A percentile compares a stretch with the other conserved stretches of the same genome.
These are phyloP conservation scores for Rhizopus sp. DNA, from an alignment of 371 early-diverging fungal genomes.

Conservation along the genomic window DNA sequence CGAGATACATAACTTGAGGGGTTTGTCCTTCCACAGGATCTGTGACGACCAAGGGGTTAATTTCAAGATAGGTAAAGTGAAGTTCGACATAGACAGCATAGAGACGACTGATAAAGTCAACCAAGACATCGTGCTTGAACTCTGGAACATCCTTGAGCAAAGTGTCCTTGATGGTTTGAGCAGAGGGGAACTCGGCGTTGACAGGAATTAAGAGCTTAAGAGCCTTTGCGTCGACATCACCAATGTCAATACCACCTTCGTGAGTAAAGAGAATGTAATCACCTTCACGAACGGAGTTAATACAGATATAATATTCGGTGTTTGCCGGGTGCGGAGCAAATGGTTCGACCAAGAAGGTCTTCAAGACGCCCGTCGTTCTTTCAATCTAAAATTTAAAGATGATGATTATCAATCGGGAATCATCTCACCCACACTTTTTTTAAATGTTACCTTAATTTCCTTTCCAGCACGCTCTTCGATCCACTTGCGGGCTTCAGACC, in stretches of 20 bases:
- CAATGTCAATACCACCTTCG: slow-evolving; percentile 97
- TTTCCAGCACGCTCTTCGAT: slow-evolving; percentile 86
- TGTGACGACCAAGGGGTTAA: slow-evolving; percentile 96
- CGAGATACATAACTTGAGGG: slow-evolving; percentile 87
- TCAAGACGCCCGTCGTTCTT: slow-evolving; percentile 80
- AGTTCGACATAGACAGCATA: slow-evolving; percentile 94
- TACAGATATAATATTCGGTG: slow-evolving; percentile 96
- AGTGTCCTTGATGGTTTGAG: slow-evolving; percentile 64
- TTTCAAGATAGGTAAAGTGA: slow-evolving; percentile 98
- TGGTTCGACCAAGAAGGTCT: slow-evolving; percentile 96
- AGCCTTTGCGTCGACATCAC: slow-evolving; percentile 98
- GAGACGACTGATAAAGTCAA: slow-evolving; percentile 89
- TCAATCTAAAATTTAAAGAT: slow-evolving; percentile 66
- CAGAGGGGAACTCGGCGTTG: slow-evolving; percentile 63
- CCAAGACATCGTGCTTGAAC: slow-evolving; percentile 82
- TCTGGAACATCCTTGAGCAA: slow-evolving; percentile 67
- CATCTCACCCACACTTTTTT: slow-evolving; percentile 20
- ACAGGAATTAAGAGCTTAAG: slow-evolving; percentile 78
- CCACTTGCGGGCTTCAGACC: slow-evolving; percentile 88
- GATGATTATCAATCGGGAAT: slow-evolving; percentile 6
- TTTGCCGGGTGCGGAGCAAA: slow-evolving; percentile 91
- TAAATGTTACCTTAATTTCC: slow-evolving; percentile 68
- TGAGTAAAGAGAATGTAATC: slow-evolving; percentile 95
- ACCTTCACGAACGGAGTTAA: slow-evolving; percentile 94
- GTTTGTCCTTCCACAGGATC: slow-evolving; percentile 60